Percentiles rank a stretch among this genome's conserved stretches.
phyloP scores from a whole-genome alignment of 2,329 filamentous ascomycete genomes.

The Trichoderma asperellum region DNA sequence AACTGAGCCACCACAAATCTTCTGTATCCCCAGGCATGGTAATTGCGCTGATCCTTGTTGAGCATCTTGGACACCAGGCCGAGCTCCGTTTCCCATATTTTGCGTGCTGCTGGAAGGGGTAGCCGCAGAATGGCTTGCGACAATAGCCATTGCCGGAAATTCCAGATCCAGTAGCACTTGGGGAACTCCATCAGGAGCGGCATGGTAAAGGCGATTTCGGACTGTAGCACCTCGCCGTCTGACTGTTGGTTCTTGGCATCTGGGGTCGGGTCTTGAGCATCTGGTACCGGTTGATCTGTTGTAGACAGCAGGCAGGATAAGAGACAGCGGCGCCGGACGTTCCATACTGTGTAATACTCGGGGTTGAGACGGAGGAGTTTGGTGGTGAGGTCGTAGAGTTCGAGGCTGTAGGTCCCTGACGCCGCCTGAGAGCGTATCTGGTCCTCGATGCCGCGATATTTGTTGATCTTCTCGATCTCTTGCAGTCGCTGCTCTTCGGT shows the following conservation, averaged over 20 bases:
- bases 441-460: constrained; percentile 73
- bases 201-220: constrained; percentile 81
- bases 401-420: constrained; percentile 31
- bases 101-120: constrained; percentile 56
- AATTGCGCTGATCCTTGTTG: constrained; percentile 82
- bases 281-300: constrained; percentile 56
- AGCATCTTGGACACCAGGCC: constrained; percentile 87
- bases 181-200: constrained; percentile 83
- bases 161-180: constrained; percentile 99
- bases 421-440: constrained; percentile 67
- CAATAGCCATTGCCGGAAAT: constrained; percentile 86
- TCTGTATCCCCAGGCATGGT: constrained; percentile 95
- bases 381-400: constrained; percentile 70
- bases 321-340: constrained; percentile 76
- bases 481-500: constrained; percentile 72
- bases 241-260: constrained; percentile 44
- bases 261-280: constrained; percentile 36
- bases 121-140: constrained; percentile 70
- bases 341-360: constrained; percentile 92
- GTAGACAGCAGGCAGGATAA: constrained; percentile 61
- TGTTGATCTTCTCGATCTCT: constrained; percentile 74
- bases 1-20: constrained; percentile 76
- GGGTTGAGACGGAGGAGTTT: constrained; percentile 76
- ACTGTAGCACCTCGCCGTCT: constrained; percentile 62
- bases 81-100: constrained; percentile 84